Evolutionary conservation across 1,139 yeast species (phyloP), one percentile per base, ranked within the genome.

Genomic region (Kodamaea fungicola): DNA sequence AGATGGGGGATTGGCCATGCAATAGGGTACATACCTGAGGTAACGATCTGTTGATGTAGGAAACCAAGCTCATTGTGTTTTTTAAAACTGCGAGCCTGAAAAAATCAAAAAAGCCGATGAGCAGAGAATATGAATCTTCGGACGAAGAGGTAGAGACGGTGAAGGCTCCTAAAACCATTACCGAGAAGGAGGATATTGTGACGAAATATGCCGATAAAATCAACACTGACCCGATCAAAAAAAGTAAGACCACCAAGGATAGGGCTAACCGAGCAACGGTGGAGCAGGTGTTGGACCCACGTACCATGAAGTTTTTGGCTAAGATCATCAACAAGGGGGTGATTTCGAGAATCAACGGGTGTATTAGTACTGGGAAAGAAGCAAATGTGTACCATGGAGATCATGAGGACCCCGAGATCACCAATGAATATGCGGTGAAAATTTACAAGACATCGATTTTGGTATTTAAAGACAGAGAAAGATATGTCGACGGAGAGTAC

Each of bases 361-460:
- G 98, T 57, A 75, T 94, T 35, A 82, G 95, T 52, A 94, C 98
- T 0, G 99, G 99, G 30, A 94, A 94, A 59, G 99, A 94, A 59
- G 98, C 98, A 21, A 94, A 94, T 57, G 97, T 94, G 3, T 94
- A 94, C 57, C 96, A 90, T 57, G 97, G 96, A 0, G 79, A 79
- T 48, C 83, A 87, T 40, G 94, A 84, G 42, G 75, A 71, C 26
- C 75, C 68, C 1, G 51, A 43, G 10, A 46, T 57, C 1, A 51
- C 64, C 52, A 76, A 61, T 10, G 89, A 84, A 50, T 81, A 69
- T 51, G 98, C 98, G 0, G 87, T 94, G 37, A 94, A 94, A 57
- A 90, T 94, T 40, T 94, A 88, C 64, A 94, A 94, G 62, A 94
- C 99, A 0, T 89, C 97, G 0, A 94, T 94, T 47, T 65, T 94